These are phyloP conservation scores for Echria macrotheca DNA, from an alignment of 495 filamentous ascomycete genomes.

Conservation along the genomic window DNA sequence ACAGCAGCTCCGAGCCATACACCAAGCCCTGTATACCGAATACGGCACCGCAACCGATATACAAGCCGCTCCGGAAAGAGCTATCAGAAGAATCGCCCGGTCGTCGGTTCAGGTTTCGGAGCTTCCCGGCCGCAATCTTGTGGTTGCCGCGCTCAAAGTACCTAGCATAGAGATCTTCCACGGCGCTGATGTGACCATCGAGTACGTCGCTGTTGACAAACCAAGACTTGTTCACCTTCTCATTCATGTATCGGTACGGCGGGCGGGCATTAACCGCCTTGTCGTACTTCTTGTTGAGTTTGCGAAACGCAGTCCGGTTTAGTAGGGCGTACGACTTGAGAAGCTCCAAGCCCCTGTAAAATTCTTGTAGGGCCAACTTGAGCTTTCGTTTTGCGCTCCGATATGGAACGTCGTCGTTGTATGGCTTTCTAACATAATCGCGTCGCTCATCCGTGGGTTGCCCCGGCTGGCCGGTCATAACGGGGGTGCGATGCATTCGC, in stretches of 20 bases:
- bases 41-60: constrained; percentile 66
- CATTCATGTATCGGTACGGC: constrained; percentile 77
- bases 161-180: constrained; percentile 86
- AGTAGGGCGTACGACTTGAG: constrained; percentile 84
- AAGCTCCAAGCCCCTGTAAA: constrained; percentile 84
- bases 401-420: constrained; percentile 62
- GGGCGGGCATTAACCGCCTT: constrained; percentile 76
- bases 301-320: constrained; percentile 89
- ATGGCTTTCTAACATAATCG: constrained; percentile 61
- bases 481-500: constrained; percentile 36
- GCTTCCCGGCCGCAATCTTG: constrained; percentile 82
- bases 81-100: constrained; percentile 64
- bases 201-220: constrained; percentile 82
- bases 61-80: constrained; percentile 74
- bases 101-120: constrained; percentile 61
- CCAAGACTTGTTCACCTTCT: constrained; percentile 83
- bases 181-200: constrained; percentile 67
- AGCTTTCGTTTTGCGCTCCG: constrained; percentile 82
- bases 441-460: constrained; percentile 37
- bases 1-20: constrained; percentile 52
- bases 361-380: constrained; percentile 85
- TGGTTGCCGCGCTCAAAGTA: constrained; percentile 89
- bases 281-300: constrained; percentile 99
- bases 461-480: constrained; percentile 25
- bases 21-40: constrained; percentile 72